A percentile compares a stretch with the other conserved stretches of the same genome.
These are phyloP conservation scores for Galerina sulciceps DNA, from an alignment of 768 basidiomycete genomes.

Conservation along the genomic window DNA sequence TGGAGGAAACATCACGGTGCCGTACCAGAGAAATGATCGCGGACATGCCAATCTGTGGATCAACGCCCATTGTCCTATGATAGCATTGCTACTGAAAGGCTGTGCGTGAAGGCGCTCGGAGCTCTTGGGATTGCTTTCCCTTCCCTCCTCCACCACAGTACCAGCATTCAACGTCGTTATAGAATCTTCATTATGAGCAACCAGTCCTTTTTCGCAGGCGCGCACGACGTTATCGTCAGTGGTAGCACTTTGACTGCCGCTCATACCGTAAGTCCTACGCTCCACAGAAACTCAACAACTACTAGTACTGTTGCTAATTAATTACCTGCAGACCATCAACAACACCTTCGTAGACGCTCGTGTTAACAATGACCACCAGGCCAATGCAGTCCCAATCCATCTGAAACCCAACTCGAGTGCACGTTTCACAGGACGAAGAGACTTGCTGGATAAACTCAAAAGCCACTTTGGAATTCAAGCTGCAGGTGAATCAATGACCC, in stretches of 20 bases:
- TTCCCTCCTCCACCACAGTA: background rate
- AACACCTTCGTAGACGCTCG: background rate
- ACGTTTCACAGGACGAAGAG: constrained; percentile 14
- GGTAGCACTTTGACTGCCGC: background rate
- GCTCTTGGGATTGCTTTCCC: background rate
- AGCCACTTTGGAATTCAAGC: constrained; percentile 3
- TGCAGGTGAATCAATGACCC: background rate
- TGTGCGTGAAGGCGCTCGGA: too few species aligned
- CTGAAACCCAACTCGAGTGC: constrained; percentile 3
- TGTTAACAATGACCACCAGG: background rate
- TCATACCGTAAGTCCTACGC: background rate
- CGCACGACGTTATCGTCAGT: background rate
- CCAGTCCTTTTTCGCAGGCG: background rate
- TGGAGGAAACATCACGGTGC: too few species aligned
- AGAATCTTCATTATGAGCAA: background rate
- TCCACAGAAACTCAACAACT: background rate
- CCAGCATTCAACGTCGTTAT: too few species aligned
- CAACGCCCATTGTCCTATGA: too few species aligned
- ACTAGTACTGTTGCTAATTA: background rate
- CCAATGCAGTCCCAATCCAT: background rate
- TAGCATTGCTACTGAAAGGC: too few species aligned
- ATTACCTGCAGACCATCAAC: background rate
- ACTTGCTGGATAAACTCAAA: constrained; percentile 11
- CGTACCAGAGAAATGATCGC: too few species aligned
- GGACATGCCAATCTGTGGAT: too few species aligned